Base-by-base conservation (phyloP, 495 filamentous ascomycete species). In the Hypoxylon perforatum region DNA sequence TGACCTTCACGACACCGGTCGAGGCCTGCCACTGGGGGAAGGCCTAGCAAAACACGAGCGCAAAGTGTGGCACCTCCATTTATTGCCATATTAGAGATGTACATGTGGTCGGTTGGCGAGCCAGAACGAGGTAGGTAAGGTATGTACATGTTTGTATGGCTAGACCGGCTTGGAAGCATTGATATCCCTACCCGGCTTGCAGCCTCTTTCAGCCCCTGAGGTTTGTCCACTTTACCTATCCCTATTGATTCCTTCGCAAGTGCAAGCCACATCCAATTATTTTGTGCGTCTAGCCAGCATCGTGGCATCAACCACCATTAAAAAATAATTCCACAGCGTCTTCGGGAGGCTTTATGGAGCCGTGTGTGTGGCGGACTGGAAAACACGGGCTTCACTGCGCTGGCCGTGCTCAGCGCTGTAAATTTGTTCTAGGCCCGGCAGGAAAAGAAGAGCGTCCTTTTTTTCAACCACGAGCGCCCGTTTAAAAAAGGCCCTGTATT, bases 231-330 rank as follows among this genome's bases (percentile, higher is more conserved):
- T 68, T 63, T 68, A 63, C 49, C 46, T 49, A 45, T 63, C 25
- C 54, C 33, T 49, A 46, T 51, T 47, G 45, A 53, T 64, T 60
- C 53, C 55, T 61, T 64, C 23, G 60, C 65, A 56, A 60, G 55
- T 63, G 60, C 65, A 64, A 28, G 55, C 60, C 66, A 64, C 66
- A 53, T 38, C 60, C 49, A 69, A 61, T 56, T 61, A 2, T 55
- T 56, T 56, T 50, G 38, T 30, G 25, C 57, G 30, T 60, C 56
- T 22, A 64, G 47, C 53, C 54, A 42, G 39, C 47, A 54, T 62
- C 66, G 66, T 69, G 60, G 61, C 66, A 69, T 64, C 66, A 64
- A 63, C 56, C 66, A 69, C 61, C 50, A 69, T 59, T n/a, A 61
- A 64, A 61, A 60, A 28, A 28, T 28, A 28, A 22, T 39, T 44